Conservation (phyloP, 2,329 filamentous ascomycete species). For the Xylaria sp. region DNA sequence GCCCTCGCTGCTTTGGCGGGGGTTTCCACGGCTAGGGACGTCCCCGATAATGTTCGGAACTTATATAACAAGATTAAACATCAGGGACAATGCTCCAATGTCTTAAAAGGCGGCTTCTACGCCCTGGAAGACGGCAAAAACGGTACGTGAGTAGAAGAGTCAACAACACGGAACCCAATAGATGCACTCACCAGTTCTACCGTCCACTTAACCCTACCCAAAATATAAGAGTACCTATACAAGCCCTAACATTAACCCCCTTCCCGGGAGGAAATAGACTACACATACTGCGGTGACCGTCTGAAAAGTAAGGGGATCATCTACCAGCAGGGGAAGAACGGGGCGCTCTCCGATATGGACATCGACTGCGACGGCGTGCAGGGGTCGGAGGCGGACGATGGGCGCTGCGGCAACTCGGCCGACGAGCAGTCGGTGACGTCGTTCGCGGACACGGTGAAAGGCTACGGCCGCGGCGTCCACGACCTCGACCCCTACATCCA, state of each 20-base stretch:
- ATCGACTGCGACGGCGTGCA: constrained; percentile 67
- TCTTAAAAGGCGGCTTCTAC: constrained; percentile 55
- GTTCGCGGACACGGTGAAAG: constrained; percentile 52
- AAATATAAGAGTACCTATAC: not conserved
- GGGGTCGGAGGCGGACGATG: constrained; percentile 52
- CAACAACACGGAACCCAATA: not conserved
- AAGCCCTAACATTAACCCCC: not conserved
- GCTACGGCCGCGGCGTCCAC: constrained; percentile 47
- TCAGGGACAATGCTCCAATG: constrained; percentile 52
- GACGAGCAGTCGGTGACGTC: constrained; percentile 57
- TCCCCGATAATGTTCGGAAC: constrained; percentile 55
- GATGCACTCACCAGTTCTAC: not conserved
- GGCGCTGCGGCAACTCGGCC: constrained; percentile 56
- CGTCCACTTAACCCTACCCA: not conserved
- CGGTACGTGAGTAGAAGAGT: constrained; percentile 43
- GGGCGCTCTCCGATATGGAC: constrained; percentile 64
- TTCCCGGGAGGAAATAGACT: constrained; percentile 24
- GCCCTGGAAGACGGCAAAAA: constrained; percentile 51
- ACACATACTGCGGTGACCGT: constrained; percentile 57
- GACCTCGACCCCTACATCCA: constrained; percentile 61
- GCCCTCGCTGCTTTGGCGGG: constrained; percentile 37
- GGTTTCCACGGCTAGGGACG: constrained; percentile 37
- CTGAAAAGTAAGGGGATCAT: constrained; percentile 50
- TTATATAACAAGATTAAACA: constrained; percentile 55
- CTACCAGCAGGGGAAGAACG: constrained; percentile 56